Evolutionary conservation across 805 yeast genomes (phyloP).

Genomic region (Metschnikowia amazonensis): DNA sequence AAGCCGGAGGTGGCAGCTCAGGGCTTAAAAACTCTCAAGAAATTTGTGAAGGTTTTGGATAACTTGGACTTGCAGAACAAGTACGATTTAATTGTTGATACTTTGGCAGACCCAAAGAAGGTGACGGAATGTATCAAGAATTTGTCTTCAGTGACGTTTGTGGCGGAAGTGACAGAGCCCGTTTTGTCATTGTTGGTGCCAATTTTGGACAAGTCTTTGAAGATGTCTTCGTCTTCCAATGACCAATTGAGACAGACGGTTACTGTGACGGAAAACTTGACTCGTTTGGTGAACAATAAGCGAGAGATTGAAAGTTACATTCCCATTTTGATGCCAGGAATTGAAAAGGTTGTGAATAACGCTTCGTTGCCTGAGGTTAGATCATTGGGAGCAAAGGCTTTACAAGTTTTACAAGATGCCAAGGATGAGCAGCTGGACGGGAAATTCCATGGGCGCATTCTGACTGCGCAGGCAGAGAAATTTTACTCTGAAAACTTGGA

Average conservation of each 20-base stretch:
- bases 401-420: slow-evolving; percentile 77
- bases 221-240: slow-evolving; percentile 84
- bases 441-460: slow-evolving; percentile 71
- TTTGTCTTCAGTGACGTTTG: slow-evolving; percentile 90
- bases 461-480: slow-evolving; percentile 48
- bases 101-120: slow-evolving; percentile 84
- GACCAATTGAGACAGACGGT: slow-evolving; percentile 97
- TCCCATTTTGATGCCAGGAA: slow-evolving; percentile 87
- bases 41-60: slow-evolving; percentile 78
- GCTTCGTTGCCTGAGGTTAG: slow-evolving; percentile 97
- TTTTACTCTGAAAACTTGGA: slow-evolving; percentile 30
- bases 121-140: slow-evolving; percentile 88
- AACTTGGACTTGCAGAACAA: slow-evolving; percentile 89
- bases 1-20: slow-evolving; percentile 91
- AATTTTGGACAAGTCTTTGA: slow-evolving; percentile 82
- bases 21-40: slow-evolving; percentile 67
- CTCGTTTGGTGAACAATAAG: slow-evolving; percentile 90
- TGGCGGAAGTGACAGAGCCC: slow-evolving; percentile 97
- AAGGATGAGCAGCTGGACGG: slow-evolving; percentile 65
- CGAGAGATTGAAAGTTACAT: slow-evolving; percentile 85
- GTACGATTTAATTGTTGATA: slow-evolving; percentile 74
- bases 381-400: slow-evolving; percentile 85
- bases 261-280: slow-evolving; percentile 90
- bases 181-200: slow-evolving; percentile 89
- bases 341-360: slow-evolving; percentile 78